Evolutionary conservation across 148 eudicot species (phyloP).

Genomic region (Camellia japonica): DNA sequence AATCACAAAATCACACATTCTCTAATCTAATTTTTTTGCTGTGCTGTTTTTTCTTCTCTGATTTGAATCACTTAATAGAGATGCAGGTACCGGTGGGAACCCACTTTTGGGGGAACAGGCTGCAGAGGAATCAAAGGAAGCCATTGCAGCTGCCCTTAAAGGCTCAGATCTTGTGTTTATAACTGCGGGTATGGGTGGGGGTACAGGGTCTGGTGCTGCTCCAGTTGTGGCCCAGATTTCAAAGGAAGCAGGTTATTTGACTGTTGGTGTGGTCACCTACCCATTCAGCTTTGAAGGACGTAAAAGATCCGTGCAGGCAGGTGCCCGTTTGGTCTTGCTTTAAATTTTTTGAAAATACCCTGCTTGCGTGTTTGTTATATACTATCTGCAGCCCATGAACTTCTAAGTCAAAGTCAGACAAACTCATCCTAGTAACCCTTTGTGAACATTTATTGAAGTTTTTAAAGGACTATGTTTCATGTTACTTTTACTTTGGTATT

Average conservation of each 20-base stretch:
- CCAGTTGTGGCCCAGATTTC: constrained; percentile 92
- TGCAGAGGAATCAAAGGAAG: constrained; percentile 92
- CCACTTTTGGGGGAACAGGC: constrained; percentile 96
- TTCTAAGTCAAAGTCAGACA: background rate
- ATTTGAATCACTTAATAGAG: constrained; percentile 23
- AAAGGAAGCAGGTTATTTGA: constrained; percentile 91
- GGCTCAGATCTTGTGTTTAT: constrained; percentile 98
- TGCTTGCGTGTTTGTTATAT: background rate
- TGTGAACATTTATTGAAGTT: background rate
- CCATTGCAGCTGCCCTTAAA: constrained; percentile 76
- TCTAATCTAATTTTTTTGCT: background rate
- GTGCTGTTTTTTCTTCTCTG: constrained; percentile 11
- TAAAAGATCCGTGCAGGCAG: constrained; percentile 89
- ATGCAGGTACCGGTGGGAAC: constrained; percentile 95
- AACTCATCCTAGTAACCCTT: background rate
- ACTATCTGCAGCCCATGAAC: background rate
- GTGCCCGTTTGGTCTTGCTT: constrained; percentile 28
- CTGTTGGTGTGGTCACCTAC: constrained; percentile 96
- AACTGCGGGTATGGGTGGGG: constrained; percentile 99
- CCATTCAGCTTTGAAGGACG: constrained; percentile 99
- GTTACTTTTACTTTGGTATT: background rate
- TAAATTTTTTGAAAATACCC: background rate
- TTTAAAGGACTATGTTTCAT: background rate
- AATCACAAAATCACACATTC: background rate
- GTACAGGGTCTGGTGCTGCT: constrained; percentile 99